A percentile compares a stretch with the other conserved stretches of the same genome.
Conservation (phyloP, 345 rosid genomes). For the Mercurialis annua region DNA sequence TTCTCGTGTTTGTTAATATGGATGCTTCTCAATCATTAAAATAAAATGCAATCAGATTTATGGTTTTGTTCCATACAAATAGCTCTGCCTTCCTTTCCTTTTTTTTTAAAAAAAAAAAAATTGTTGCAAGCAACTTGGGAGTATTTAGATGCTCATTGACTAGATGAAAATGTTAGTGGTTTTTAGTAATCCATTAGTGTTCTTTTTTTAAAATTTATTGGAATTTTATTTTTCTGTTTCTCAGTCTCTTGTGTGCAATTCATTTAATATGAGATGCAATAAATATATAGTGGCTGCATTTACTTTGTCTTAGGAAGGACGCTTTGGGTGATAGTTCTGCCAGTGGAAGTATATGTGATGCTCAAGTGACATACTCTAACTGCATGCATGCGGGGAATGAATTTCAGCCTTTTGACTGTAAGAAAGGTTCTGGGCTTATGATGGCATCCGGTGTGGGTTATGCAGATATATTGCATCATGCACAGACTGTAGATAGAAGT, state of each 20-base stretch:
- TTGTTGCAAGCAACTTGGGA: neutral
- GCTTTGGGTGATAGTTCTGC: slow-evolving; percentile 49
- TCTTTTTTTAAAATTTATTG: neutral
- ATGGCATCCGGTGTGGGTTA: slow-evolving; percentile 37
- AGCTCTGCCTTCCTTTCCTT: neutral
- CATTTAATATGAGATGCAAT: neutral
- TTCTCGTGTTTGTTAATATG: neutral
- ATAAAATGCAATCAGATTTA: neutral
- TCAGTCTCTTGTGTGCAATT: neutral
- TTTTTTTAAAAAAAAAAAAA: neutral
- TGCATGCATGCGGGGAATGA: slow-evolving; percentile 41
- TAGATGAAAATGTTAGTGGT: neutral
- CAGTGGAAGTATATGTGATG: slow-evolving; percentile 49
- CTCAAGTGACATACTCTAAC: slow-evolving; percentile 47
- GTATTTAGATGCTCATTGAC: neutral
- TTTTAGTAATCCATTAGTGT: neutral
- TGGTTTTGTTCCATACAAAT: neutral
- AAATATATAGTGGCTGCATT: slow-evolving; percentile 32
- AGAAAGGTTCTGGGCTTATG: slow-evolving; percentile 42
- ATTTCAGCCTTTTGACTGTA: slow-evolving; percentile 30
- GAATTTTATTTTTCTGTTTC: neutral
- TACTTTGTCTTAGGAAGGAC: slow-evolving; percentile 56
- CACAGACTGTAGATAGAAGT: slow-evolving; percentile 34
- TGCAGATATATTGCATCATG: slow-evolving; percentile 41
- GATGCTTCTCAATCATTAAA: neutral